Evolutionary conservation across 768 basidiomycete species (phyloP).

Genomic region (Lentinula sp.): DNA sequence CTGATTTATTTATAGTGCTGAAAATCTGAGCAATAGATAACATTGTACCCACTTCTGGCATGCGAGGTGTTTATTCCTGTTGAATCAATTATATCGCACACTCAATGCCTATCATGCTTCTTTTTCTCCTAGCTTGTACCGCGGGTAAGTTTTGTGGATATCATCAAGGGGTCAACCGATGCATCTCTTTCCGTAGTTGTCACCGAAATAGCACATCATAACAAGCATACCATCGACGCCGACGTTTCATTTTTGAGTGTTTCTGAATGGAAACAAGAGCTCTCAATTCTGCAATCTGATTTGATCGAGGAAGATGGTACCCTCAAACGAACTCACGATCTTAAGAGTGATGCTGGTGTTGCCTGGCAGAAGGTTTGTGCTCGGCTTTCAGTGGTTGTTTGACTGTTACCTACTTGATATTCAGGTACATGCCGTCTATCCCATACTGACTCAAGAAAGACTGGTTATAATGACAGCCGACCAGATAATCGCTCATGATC

Average conservation of each 20-base stretch:
- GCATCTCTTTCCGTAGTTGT: conserved; percentile 30
- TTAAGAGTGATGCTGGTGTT: conserved; percentile 54
- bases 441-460: conserved; percentile 39
- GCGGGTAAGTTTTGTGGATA: conserved; percentile 18
- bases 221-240: conserved; percentile 48
- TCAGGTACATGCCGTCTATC: conserved; percentile 60
- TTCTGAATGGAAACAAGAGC: conserved; percentile 52
- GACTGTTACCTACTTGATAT: neutral
- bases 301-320: conserved; percentile 55
- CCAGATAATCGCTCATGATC: conserved; percentile 43
- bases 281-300: conserved; percentile 48
- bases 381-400: neutral
- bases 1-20: neutral
- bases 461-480: conserved; percentile 44
- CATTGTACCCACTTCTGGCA: conserved; percentile 61
- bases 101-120: neutral
- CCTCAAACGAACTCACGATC: conserved; percentile 43
- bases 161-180: neutral
- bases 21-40: conserved; percentile 30
- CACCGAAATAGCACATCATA: conserved; percentile 54
- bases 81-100: neutral
- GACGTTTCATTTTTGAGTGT: conserved; percentile 54
- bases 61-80: conserved; percentile 38
- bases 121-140: conserved; percentile 43
- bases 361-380: conserved; percentile 51